Percentiles rank a stretch among this genome's conserved stretches.
These are phyloP conservation scores for Brassica carinata DNA, from an alignment of 345 rosid species.

Conservation along the genomic window DNA sequence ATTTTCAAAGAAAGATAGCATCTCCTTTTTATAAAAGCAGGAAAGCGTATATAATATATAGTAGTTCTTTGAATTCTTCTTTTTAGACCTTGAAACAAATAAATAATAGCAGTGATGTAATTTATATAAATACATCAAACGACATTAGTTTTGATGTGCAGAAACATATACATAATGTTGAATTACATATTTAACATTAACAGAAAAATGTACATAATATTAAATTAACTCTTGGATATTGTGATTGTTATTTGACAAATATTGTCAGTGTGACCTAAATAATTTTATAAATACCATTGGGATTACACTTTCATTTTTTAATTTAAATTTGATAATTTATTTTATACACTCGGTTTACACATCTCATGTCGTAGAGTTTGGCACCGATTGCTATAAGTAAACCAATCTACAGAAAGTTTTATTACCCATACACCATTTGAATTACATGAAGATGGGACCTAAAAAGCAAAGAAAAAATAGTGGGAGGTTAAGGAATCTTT, in stretches of 20 bases:
- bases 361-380: conserved; percentile 11
- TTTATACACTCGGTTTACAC: conserved; percentile 2
- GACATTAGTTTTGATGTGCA: not conserved
- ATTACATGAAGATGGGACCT: conserved; percentile 32
- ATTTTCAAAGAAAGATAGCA: conserved; percentile 44
- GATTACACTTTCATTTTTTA: not conserved
- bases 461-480: conserved; percentile 12
- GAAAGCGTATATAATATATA: conserved; percentile 37
- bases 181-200: too few species aligned
- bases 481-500: conserved; percentile 44
- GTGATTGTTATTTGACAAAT: not conserved
- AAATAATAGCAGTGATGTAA: not conserved
- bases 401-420: not conserved
- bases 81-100: conserved; percentile 24
- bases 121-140: not conserved
- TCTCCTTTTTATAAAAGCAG: conserved; percentile 43
- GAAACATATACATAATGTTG: not conserved
- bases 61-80: conserved; percentile 15
- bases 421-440: conserved; percentile 19
- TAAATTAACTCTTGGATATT: not conserved
- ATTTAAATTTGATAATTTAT: not conserved
- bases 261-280: not conserved
- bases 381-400: conserved; percentile 14
- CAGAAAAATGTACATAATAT: not conserved
- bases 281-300: not conserved